Evolutionary conservation across 306 rosid species (phyloP), one percentile per base, ranked within the genome.

Genomic region (Vigna mungo): DNA sequence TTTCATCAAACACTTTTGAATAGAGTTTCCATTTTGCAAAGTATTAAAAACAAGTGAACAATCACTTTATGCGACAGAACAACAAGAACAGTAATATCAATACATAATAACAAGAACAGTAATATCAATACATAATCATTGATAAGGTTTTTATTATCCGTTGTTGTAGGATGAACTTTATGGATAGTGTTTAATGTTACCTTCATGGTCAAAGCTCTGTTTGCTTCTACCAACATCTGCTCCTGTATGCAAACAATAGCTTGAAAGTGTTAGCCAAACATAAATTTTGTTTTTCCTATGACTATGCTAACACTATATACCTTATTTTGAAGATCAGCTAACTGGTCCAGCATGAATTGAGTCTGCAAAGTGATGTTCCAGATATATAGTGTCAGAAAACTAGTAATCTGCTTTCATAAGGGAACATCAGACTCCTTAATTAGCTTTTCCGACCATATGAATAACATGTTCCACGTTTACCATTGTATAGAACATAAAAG

Each of bases 301-400:
- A 37, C 17, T 10, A 64, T 65, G 34, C 9, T 15, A 60, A 21
- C 17, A 41, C 9, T 4, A 36, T 53, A 95, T 90, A 95, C 99
- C 97, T 87, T 90, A 78, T 83, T 92, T 74, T 95, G 97, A 80
- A 92, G 97, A 76, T 92, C 97, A 88, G 89, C 51, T 67, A 95
- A 91, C 82, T 88, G 97, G 90, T 92, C 99, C 77, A 95, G 91
- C 99, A 95, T 88, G 78, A 60, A 87, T 70, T 95, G 99, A n/a
- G 99, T 95, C 99, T 95, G 93, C 85, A 87, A 84, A 70, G 64
- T 75, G 20, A 71, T 11, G 61, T 80, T 66, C 17, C 47, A 78
- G 49, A 25, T 25, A 25, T 25, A 30, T 51, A 60, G 64, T 55
- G 32, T 25, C 17, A 58, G 39, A 25, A 25, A 58, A 58, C 0